A percentile compares a stretch with the other conserved stretches of the same genome.
These are phyloP conservation scores for Naegleria lovaniensis DNA, from an alignment of 208 protist species.

Conservation along the genomic window DNA sequence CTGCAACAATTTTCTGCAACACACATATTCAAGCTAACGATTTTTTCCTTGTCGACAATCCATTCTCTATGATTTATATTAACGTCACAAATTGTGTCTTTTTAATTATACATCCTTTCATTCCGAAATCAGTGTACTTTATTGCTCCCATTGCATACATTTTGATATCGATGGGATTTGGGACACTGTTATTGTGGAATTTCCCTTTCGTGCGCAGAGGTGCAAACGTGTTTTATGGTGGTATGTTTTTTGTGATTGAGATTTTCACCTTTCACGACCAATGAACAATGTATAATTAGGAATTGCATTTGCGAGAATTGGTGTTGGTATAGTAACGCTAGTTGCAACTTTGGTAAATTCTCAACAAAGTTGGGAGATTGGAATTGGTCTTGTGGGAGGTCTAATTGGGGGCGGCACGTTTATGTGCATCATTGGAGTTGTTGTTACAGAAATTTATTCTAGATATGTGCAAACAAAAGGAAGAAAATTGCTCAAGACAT, in stretches of 20 bases:
- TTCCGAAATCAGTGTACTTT: neutral
- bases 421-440: neutral
- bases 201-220: neutral
- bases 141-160: neutral
- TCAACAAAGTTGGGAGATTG: neutral
- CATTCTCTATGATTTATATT: neutral
- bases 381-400: neutral
- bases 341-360: neutral
- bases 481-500: neutral
- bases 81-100: neutral
- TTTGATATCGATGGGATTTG: neutral
- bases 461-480: neutral
- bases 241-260: too few relatives aligned
- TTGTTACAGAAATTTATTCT: neutral
- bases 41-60: neutral
- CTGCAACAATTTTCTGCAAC: neutral
- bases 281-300: too few relatives aligned
- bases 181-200: neutral
- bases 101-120: neutral
- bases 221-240: neutral
- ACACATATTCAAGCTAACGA: neutral
- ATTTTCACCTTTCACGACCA: too few relatives aligned
- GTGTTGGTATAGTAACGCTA: neutral
- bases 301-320: neutral
- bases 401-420: neutral